A percentile compares a stretch with the other conserved stretches of the same genome.
Conservation (phyloP, 1,284 basidiomycete species). For the Rhodotorula sp. region DNA sequence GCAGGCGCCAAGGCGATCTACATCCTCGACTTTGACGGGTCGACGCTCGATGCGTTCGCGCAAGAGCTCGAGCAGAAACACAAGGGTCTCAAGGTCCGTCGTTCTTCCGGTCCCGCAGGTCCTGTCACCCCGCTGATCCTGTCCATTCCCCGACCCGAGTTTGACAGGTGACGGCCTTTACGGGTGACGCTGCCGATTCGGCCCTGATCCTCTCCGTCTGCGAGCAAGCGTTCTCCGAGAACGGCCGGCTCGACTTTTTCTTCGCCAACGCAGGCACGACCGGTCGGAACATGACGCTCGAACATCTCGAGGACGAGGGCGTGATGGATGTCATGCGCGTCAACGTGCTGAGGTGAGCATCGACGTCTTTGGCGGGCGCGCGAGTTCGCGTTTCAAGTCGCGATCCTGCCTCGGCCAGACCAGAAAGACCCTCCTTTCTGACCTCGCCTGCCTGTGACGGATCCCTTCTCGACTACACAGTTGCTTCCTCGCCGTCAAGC, state of each 20-base stretch:
- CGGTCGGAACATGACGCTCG: conserved; percentile 54
- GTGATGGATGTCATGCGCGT: conserved; percentile 76
- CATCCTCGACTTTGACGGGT: conserved; percentile 70
- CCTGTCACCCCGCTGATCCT: background rate
- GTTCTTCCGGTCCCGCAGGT: background rate
- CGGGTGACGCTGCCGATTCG: conserved; percentile 81
- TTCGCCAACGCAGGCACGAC: conserved; percentile 74
- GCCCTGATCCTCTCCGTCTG: conserved; percentile 67
- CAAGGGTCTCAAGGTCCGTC: conserved; percentile 69
- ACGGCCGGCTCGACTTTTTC: conserved; percentile 85
- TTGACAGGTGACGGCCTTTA: conserved; percentile 63
- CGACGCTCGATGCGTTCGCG: conserved; percentile 70
- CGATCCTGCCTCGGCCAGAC: too few relatives aligned
- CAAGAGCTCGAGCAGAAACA: conserved; percentile 65
- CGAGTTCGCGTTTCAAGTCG: too few relatives aligned
- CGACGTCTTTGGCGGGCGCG: background rate
- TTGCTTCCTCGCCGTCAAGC: conserved; percentile 84
- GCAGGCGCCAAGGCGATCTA: conserved; percentile 80
- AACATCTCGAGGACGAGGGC: conserved; percentile 57
- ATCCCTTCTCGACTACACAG: conserved; percentile 50
- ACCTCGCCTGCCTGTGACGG: too few relatives aligned
- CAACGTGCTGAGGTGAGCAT: conserved; percentile 74
- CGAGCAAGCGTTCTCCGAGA: conserved; percentile 69
- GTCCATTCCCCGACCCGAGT: background rate
- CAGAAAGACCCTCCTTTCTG: too few relatives aligned